Evolutionary conservation across 2,329 filamentous ascomycete genomes (phyloP).

Genomic region (Epichloe typhina): DNA sequence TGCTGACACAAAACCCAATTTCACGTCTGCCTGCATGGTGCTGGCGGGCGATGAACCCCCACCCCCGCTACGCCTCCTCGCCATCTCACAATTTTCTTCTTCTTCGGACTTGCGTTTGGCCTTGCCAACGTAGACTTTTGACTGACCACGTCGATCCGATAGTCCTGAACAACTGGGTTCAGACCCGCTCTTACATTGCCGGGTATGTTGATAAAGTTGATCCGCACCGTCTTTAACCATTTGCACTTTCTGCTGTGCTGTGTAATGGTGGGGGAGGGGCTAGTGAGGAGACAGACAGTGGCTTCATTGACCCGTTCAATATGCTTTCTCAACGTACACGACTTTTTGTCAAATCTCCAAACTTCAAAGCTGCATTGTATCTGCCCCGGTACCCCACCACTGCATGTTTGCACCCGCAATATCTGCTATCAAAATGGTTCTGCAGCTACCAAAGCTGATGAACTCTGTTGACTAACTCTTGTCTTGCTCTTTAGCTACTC

Average conservation of each 20-base stretch:
- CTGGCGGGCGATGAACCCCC: neutral
- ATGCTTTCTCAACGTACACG: neutral
- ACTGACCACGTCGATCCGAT: slow-evolving; percentile 7
- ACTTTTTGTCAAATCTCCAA: neutral
- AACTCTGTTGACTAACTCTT: neutral
- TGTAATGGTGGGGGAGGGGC: neutral
- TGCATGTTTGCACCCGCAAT: neutral
- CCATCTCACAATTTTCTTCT: neutral
- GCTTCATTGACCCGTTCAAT: neutral
- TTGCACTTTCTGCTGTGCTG: neutral
- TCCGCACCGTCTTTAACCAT: neutral
- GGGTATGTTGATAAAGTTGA: slow-evolving; percentile 43
- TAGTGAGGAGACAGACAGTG: neutral
- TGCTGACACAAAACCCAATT: neutral
- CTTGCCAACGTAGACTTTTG: neutral
- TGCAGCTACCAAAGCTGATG: neutral
- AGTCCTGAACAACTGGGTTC: slow-evolving; percentile 58
- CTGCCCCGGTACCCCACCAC: neutral
- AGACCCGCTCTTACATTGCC: slow-evolving; percentile 63
- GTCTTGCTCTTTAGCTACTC: slow-evolving; percentile 27
- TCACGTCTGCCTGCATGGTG: neutral
- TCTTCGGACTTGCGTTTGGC: neutral
- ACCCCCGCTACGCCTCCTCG: neutral
- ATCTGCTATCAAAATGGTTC: neutral
- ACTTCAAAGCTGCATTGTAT: neutral